phyloP scores from a whole-genome alignment of 805 yeast species.

The Metschnikowia borealis region DNA sequence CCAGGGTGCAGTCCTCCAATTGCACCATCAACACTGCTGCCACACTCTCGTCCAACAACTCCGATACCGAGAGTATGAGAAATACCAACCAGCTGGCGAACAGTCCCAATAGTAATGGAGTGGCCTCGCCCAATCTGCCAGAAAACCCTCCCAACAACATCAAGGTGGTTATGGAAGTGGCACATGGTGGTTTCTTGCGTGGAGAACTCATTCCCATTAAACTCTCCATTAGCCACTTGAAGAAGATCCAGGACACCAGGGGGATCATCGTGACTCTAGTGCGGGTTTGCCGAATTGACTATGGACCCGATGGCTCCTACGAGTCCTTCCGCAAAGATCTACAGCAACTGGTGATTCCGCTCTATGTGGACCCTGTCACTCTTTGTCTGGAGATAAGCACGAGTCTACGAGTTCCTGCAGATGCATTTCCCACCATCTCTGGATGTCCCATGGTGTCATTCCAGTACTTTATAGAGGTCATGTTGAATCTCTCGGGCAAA shows the following conservation, averaged over 20 bases:
- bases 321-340: constrained; percentile 82
- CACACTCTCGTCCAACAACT: constrained; percentile 30
- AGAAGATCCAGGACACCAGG: constrained; percentile 60
- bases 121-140: neutral
- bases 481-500: constrained; percentile 74
- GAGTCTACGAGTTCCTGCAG: constrained; percentile 70
- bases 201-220: constrained; percentile 79
- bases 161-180: constrained; percentile 33
- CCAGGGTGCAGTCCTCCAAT: constrained; percentile 34
- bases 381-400: constrained; percentile 56
- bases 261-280: constrained; percentile 79
- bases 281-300: constrained; percentile 65
- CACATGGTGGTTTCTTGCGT: constrained; percentile 67
- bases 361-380: constrained; percentile 69
- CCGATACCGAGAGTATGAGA: constrained; percentile 19
- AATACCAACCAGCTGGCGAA: neutral
- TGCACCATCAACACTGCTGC: constrained; percentile 31
- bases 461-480: constrained; percentile 79
- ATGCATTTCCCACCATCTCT: constrained; percentile 78
- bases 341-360: constrained; percentile 70
- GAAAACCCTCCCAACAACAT: constrained; percentile 26
- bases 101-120: neutral
- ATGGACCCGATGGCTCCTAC: constrained; percentile 55
- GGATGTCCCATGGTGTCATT: constrained; percentile 71
- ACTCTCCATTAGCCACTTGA: constrained; percentile 63